Evolutionary conservation across 768 basidiomycete species (phyloP), one percentile per base, ranked within the genome.

Genomic region (Tulasnella sp.): DNA sequence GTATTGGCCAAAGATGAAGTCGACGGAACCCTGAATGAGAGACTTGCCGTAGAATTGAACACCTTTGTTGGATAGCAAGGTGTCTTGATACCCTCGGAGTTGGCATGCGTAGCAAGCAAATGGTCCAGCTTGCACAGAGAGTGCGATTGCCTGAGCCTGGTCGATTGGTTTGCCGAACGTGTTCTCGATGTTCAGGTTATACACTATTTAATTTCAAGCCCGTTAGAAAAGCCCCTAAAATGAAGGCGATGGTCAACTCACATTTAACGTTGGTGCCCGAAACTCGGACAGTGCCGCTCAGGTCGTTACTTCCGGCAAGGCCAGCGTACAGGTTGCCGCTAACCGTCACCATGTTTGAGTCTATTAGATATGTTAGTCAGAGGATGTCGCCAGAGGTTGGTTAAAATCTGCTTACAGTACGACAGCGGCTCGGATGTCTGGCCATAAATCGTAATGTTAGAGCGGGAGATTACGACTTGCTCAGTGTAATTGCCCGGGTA

Each of bases 21-120:
- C 82, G 60, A 82, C 82, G 18, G 81, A 82, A 28, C 82, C 82
- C 64, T 80, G 77, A 54, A 82, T 82, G 73, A 75, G 77, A 31
- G 73, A 81, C 44, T 72, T 72, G 58, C 28, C 50, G 72, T 80
- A 58, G 46, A 58, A 79, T 54, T 73, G 77, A 41, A 37, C 8
- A 11, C 75, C 69, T 50, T 28, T 44, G 50, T 72, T 77, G 75
- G 72, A 28, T 5, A 46, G 73, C 7, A 81, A 14, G 5, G 72
- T 50, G 40, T 77, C 75, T 74, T 82, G 81, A 42, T 81, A 81
- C 14, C 81, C 81, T 8, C 44, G 44, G 11, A 81, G 40, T 34
- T 80, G 60, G 42, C 40, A 48, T 12, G 80, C 81, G 54, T 81
- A 81, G 78, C 50, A 69, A 81, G 54, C 81, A 40, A 81, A 81